Percentiles rank a stretch among this genome's conserved stretches.
Evolutionary conservation across 768 basidiomycete genomes (phyloP).

Genomic region (Lactarius pseudohatsudake): DNA sequence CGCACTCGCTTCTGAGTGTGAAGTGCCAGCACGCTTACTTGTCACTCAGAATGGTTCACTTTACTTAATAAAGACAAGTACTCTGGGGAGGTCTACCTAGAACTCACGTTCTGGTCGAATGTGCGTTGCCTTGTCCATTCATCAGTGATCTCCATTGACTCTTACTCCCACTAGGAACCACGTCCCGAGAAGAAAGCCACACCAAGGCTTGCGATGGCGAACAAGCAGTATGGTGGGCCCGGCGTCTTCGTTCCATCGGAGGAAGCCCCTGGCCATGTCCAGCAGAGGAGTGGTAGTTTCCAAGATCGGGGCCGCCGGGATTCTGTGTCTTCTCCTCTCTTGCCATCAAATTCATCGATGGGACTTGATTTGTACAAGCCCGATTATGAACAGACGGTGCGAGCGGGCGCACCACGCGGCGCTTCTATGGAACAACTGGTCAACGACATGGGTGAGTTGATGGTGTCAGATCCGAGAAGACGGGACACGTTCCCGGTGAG

Average conservation of each 20-base stretch:
- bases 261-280: conserved; percentile 21
- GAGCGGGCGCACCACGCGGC: conserved; percentile 30
- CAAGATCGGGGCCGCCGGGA: conserved; percentile 47
- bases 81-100: conserved; percentile 92
- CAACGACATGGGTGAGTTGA: conserved; percentile 66
- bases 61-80: conserved; percentile 90
- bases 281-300: conserved; percentile 37
- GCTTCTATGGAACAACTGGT: conserved; percentile 54
- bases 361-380: conserved; percentile 70
- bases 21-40: conserved; percentile 24
- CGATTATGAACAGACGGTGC: conserved; percentile 61
- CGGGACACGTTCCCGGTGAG: conserved; percentile 60
- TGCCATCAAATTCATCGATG: conserved; percentile 60
- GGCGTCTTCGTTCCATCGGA: conserved; percentile 64
- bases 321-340: conserved; percentile 58
- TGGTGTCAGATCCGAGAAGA: conserved; percentile 47
- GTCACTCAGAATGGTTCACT: conserved; percentile 83
- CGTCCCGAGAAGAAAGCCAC: conserved; percentile 68
- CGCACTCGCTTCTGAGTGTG: conserved; percentile 33
- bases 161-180: conserved; percentile 54
- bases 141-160: conserved; percentile 6
- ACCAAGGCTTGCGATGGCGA: conserved; percentile 49
- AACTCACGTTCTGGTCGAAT: conserved; percentile 96
- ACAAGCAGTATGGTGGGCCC: conserved; percentile 73
- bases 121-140: conserved; percentile 46